Evolutionary conservation across 192 early-diverging fungal genomes (phyloP).

Genomic region (Pilaira anomala): DNA sequence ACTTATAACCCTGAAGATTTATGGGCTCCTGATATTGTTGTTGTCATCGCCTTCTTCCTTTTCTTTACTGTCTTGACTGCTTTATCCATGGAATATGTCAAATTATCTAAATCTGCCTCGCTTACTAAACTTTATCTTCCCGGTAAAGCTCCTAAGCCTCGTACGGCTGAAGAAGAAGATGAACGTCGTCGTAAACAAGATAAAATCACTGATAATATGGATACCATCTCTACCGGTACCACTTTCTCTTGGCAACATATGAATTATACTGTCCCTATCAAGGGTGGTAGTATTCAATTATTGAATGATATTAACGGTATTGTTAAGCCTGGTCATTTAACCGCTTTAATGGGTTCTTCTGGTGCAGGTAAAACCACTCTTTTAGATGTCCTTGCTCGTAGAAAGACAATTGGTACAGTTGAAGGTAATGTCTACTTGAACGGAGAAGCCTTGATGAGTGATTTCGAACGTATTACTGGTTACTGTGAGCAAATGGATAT

Average conservation of each 20-base stretch:
- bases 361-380: constrained; percentile 87
- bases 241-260: constrained; percentile 63
- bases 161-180: constrained; percentile 34
- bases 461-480: constrained; percentile 59
- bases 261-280: constrained; percentile 68
- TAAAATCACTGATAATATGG: constrained; percentile 40
- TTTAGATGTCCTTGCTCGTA: constrained; percentile 68
- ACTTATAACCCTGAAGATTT: constrained; percentile 54
- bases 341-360: constrained; percentile 90
- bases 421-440: constrained; percentile 62
- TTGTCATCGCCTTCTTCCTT: constrained; percentile 49
- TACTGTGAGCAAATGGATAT: constrained; percentile 94
- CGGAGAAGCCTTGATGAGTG: constrained; percentile 41
- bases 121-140: constrained; percentile 50
- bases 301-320: constrained; percentile 67
- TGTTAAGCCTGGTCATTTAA: constrained; percentile 70
- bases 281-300: constrained; percentile 59
- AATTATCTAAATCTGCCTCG: constrained; percentile 53
- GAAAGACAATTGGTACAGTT: constrained; percentile 70
- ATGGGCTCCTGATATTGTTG: constrained; percentile 59
- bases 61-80: constrained; percentile 41
- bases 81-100: constrained; percentile 58
- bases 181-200: constrained; percentile 6
- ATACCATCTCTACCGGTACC: constrained; percentile 44
- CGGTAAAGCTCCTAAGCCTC: constrained; percentile 30